These are phyloP conservation scores for Leccinum aurantiacum DNA, from an alignment of 768 basidiomycete genomes.

Conservation along the genomic window DNA sequence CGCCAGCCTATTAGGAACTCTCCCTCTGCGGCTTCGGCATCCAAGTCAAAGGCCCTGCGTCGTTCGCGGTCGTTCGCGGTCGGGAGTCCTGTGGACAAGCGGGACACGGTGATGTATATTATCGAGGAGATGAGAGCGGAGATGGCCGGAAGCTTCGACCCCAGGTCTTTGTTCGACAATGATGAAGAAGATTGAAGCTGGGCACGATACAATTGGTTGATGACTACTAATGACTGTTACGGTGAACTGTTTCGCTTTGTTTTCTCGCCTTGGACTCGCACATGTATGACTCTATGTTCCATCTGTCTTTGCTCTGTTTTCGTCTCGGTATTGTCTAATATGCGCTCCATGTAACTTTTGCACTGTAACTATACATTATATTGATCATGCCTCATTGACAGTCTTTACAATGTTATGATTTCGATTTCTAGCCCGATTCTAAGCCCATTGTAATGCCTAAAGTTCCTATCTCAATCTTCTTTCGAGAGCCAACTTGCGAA, in stretches of 20 bases:
- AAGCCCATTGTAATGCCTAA: not conserved
- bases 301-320: not conserved
- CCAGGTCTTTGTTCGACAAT: slow-evolving; percentile 13
- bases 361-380: slow-evolving; percentile 25
- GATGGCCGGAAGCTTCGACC: slow-evolving; percentile 18
- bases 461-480: no score
- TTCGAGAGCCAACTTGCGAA: not conserved
- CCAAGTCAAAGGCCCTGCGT: slow-evolving; percentile 15
- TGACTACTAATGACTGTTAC: not conserved
- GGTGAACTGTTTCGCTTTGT: not conserved
- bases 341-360: not conserved
- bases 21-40: slow-evolving; percentile 4
- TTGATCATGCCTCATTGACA: no score
- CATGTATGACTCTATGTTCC: not conserved
- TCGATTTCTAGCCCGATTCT: not conserved
- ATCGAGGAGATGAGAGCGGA: slow-evolving; percentile 24
- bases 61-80: slow-evolving; percentile 28
- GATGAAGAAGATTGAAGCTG: slow-evolving; percentile 10
- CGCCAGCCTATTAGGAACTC: not conserved
- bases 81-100: not conserved
- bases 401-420: no score
- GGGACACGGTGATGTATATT: slow-evolving; percentile 14
- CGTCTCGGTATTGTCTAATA: not conserved
- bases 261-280: not conserved
- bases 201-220: not conserved